These are phyloP conservation scores for Heliamphora exappendiculata DNA, from an alignment of 148 eudicot genomes.

Conservation along the genomic window DNA sequence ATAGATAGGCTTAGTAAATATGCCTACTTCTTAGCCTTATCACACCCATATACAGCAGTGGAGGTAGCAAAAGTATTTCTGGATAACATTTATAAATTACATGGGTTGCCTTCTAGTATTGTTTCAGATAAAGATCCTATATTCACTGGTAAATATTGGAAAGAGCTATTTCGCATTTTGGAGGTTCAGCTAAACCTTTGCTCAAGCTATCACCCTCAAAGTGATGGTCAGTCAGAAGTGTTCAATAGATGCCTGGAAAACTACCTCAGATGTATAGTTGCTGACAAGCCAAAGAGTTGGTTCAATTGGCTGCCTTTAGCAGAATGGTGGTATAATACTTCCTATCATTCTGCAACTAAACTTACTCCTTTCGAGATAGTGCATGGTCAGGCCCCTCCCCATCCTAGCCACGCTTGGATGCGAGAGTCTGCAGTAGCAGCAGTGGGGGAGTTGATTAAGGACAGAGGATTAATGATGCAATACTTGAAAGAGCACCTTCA, in stretches of 20 bases:
- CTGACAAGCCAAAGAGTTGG: neutral
- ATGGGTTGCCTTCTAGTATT: neutral
- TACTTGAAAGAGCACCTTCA: no score
- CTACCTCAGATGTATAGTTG: neutral
- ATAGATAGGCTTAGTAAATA: neutral
- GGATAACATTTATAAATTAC: neutral
- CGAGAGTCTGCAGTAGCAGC: no score
- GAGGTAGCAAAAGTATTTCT: neutral
- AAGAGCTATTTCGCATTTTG: neutral
- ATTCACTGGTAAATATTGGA: neutral
- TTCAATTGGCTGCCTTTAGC: neutral
- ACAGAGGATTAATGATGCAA: no score
- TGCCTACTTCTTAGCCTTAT: neutral
- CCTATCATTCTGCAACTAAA: neutral
- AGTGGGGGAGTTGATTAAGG: no score
- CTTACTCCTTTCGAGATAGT: neutral
- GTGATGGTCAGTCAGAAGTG: neutral
- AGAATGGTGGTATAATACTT: neutral
- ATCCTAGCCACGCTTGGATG: no score
- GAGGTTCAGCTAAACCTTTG: neutral
- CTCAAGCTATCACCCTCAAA: neutral
- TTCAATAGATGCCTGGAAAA: neutral
- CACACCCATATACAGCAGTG: neutral
- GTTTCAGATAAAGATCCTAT: neutral
- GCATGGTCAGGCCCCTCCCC: neutral